These are phyloP conservation scores for Candida takata DNA, from an alignment of 805 yeast species.

Conservation along the genomic window DNA sequence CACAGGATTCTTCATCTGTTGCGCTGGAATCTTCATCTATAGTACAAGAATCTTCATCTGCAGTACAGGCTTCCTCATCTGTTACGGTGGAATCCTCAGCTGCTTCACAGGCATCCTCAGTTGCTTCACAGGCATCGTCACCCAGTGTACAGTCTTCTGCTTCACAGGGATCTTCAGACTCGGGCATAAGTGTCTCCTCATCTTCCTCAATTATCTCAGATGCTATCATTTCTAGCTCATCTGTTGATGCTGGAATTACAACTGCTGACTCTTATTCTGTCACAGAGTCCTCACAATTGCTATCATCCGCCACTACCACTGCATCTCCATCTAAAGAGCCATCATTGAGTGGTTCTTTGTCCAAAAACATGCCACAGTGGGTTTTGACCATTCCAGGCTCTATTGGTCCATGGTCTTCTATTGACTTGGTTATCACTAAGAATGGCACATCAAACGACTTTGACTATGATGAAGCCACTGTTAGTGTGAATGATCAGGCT, in stretches of 20 bases:
- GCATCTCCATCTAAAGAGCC: too few species aligned
- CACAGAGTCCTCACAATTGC: too few species aligned
- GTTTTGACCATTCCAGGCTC: conserved; percentile 12
- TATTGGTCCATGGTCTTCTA: conserved; percentile 15
- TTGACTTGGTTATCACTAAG: conserved; percentile 8
- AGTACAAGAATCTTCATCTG: too few species aligned
- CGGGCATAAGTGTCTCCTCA: too few species aligned
- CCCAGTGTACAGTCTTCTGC: too few species aligned
- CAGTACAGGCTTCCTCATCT: background rate
- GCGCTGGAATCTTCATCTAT: too few species aligned
- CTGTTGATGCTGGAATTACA: too few species aligned
- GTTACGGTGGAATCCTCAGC: background rate
- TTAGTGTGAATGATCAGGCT: conserved; percentile 4
- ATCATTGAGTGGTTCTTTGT: conserved; percentile 9
- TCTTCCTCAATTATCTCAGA: too few species aligned
- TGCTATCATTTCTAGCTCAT: too few species aligned
- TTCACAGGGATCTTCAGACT: too few species aligned
- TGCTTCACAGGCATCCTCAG: background rate
- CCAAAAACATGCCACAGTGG: conserved; percentile 10
- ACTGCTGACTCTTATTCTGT: too few species aligned
- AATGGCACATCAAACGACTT: conserved; percentile 7
- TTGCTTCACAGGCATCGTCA: too few species aligned
- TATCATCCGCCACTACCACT: background rate
- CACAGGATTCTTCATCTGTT: background rate
- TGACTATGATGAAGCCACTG: conserved; percentile 5